phyloP scores from a whole-genome alignment of 345 rosid species.

The Melastoma malabathricum region DNA sequence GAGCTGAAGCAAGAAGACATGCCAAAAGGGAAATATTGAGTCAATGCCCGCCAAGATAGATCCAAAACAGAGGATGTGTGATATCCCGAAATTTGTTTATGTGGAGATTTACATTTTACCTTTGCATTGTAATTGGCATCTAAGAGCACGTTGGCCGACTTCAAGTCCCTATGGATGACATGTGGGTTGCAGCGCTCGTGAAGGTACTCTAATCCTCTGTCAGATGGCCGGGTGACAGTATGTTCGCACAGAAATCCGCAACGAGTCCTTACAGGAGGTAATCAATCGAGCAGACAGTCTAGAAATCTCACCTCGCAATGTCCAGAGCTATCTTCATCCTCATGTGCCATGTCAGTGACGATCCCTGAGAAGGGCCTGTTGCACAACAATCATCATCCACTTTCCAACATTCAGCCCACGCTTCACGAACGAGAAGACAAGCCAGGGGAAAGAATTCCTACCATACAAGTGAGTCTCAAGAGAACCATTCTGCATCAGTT shows the following conservation, averaged over 20 bases:
- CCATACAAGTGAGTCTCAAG: slow-evolving; percentile 87
- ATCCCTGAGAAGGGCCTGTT: slow-evolving; percentile 66
- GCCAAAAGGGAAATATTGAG: neutral
- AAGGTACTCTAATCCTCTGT: slow-evolving; percentile 89
- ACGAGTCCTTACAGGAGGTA: neutral
- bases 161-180: slow-evolving; percentile 96
- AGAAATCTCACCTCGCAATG: slow-evolving; percentile 48
- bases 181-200: slow-evolving; percentile 85
- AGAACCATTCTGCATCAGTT: slow-evolving; percentile 82
- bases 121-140: slow-evolving; percentile 85
- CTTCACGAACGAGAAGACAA: neutral
- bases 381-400: neutral
- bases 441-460: slow-evolving; percentile 11
- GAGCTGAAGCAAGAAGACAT: slow-evolving; percentile 34
- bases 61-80: slow-evolving; percentile 1
- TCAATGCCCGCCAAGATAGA: slow-evolving; percentile 2
- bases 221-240: slow-evolving; percentile 15
- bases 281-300: slow-evolving; percentile 1
- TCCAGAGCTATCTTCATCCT: slow-evolving; percentile 95
- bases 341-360: slow-evolving; percentile 67
- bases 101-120: slow-evolving; percentile 29
- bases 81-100: slow-evolving; percentile 4
- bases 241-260: neutral
- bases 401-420: neutral
- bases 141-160: slow-evolving; percentile 85